Percentiles rank a stretch among this genome's conserved stretches.
Conservation (phyloP, 2,329 filamentous ascomycete genomes). For the Ophiostoma quercus region DNA sequence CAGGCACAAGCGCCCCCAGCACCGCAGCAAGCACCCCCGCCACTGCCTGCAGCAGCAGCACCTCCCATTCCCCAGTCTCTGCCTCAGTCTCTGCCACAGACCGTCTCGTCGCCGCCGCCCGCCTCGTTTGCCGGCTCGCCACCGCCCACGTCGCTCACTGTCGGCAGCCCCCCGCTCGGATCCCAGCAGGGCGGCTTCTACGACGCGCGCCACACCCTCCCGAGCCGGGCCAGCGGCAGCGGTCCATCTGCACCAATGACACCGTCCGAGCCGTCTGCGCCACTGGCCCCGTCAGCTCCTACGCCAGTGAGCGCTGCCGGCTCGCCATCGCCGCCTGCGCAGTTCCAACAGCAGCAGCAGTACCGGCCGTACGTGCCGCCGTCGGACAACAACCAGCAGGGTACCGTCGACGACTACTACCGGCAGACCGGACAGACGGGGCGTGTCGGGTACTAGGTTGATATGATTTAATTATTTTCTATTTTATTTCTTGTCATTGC, state of each 20-base stretch:
- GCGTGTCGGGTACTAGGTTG: slow-evolving; percentile 24
- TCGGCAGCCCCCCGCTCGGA: slow-evolving; percentile 35
- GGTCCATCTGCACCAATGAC: neutral
- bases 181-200: slow-evolving; percentile 29
- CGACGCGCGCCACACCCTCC: slow-evolving; percentile 44
- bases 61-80: neutral
- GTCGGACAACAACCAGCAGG: slow-evolving; percentile 33
- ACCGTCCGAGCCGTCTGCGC: neutral
- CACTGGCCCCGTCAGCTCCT: slow-evolving; percentile 16
- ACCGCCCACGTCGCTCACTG: neutral
- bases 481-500: neutral
- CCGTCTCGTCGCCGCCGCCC: slow-evolving; percentile 37
- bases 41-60: slow-evolving; percentile 28
- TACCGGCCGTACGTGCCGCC: slow-evolving; percentile 58
- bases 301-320: slow-evolving; percentile 10
- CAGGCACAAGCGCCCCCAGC: slow-evolving; percentile 29
- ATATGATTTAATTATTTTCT: neutral
- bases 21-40: slow-evolving; percentile 30
- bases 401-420: slow-evolving; percentile 47
- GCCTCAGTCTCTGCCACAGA: neutral
- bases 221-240: slow-evolving; percentile 32
- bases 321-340: slow-evolving; percentile 29
- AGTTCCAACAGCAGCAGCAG: slow-evolving; percentile 44
- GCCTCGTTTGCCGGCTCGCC: neutral
- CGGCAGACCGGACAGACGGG: slow-evolving; percentile 41